phyloP scores from a whole-genome alignment of 176 grass and related monocot species.

The Avena sativa region DNA sequence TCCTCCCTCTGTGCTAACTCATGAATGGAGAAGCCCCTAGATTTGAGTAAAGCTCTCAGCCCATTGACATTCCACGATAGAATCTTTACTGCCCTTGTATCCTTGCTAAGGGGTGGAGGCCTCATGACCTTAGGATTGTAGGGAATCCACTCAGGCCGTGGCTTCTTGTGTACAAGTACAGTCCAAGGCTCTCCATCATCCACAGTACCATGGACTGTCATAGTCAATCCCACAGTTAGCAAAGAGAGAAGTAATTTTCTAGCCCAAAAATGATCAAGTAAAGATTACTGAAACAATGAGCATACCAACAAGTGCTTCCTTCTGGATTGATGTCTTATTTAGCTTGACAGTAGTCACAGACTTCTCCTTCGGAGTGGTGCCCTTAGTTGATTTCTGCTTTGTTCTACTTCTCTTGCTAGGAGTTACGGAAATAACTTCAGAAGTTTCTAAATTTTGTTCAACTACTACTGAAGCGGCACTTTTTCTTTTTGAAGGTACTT shows the following conservation, averaged over 20 bases:
- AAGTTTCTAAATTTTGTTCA: constrained; percentile 60
- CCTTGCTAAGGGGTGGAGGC: constrained; percentile 69
- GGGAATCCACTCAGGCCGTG: constrained; percentile 77
- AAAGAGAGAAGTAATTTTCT: constrained; percentile 38
- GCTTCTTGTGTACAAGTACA: constrained; percentile 81
- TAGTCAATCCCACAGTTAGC: constrained; percentile 27
- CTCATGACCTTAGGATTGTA: constrained; percentile 92
- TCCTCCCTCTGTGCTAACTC: constrained; percentile 87
- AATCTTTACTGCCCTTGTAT: constrained; percentile 68
- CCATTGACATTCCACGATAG: constrained; percentile 98
- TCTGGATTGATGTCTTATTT: constrained; percentile 49
- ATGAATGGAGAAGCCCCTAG: constrained; percentile 71
- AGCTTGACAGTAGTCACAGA: constrained; percentile 51
- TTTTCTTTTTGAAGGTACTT: constrained; percentile 72
- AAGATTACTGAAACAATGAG: constrained; percentile 38
- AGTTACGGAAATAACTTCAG: constrained; percentile 50
- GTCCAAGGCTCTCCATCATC: constrained; percentile 78
- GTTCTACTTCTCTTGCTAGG: constrained; percentile 73
- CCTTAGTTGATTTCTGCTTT: constrained; percentile 53
- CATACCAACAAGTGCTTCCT: constrained; percentile 54
- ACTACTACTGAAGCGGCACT: constrained; percentile 45
- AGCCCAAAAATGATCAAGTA: constrained; percentile 15
- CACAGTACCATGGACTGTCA: constrained; percentile 34
- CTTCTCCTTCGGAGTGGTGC: constrained; percentile 32
- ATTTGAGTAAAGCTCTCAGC: constrained; percentile 83